Evolutionary conservation across 2,329 filamentous ascomycete genomes (phyloP).

Genomic region (Botrytis pseudocinerea): DNA sequence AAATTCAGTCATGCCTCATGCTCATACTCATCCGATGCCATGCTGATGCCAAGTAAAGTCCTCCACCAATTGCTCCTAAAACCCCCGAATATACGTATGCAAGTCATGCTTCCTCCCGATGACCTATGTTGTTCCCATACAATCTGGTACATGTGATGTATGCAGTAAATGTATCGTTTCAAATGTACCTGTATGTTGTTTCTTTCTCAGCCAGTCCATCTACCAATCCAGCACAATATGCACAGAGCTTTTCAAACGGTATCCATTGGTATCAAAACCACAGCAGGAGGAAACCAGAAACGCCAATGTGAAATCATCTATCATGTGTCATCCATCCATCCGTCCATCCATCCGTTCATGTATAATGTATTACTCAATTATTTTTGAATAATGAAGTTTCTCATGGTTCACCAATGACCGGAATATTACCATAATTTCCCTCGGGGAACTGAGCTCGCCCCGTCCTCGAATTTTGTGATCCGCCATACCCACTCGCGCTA

Average conservation of each 20-base stretch:
- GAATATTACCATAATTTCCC: conserved; percentile 53
- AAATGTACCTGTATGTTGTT: conserved; percentile 3
- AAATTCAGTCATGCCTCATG: neutral
- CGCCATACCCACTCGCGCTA: conserved; percentile 42
- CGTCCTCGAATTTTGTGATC: conserved; percentile 20
- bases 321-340: conserved; percentile 1
- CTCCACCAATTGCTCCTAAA: conserved; percentile 12
- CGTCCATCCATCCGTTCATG: conserved; percentile 6
- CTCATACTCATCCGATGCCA: neutral
- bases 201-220: neutral
- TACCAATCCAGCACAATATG: conserved; percentile 2
- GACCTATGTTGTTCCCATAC: conserved; percentile 8
- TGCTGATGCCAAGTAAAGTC: conserved; percentile 6
- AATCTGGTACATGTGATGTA: neutral
- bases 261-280: conserved; percentile 19
- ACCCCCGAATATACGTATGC: conserved; percentile 18
- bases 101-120: neutral
- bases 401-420: conserved; percentile 20
- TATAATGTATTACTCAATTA: neutral
- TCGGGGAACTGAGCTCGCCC: conserved; percentile 52
- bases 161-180: neutral
- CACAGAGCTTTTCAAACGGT: neutral
- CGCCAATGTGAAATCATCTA: conserved; percentile 18
- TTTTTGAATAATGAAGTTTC: neutral
- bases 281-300: conserved; percentile 7